phyloP scores from a whole-genome alignment of 2,329 filamentous ascomycete genomes.

The Neodidymelliopsis sp. region DNA sequence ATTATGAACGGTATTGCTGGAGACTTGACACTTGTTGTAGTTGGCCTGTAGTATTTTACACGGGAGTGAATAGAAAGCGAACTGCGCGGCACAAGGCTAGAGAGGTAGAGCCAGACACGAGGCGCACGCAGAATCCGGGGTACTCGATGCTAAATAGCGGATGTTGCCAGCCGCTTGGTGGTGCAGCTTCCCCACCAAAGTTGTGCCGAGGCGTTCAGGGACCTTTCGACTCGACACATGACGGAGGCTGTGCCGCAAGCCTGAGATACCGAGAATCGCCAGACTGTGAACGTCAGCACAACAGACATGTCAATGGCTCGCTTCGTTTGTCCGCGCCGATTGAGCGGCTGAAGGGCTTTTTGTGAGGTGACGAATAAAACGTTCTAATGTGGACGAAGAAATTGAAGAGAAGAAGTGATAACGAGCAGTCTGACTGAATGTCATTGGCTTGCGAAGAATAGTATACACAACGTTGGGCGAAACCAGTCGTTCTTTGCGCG shows the following conservation, averaged over 20 bases:
- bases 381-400: no score
- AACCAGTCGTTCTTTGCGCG: neutral
- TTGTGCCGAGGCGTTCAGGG: slow-evolving; percentile 30
- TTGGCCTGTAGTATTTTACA: neutral
- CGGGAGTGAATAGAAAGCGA: neutral
- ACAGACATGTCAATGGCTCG: neutral
- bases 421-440: slow-evolving; percentile 15
- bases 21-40: neutral
- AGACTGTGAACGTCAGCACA: slow-evolving; percentile 1
- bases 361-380: no score
- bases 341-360: no score
- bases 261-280: slow-evolving; percentile 25
- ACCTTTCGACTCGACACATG: slow-evolving; percentile 24
- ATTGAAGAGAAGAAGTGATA: neutral
- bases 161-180: slow-evolving; percentile 17
- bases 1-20: slow-evolving; percentile 28
- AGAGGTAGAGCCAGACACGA: slow-evolving; percentile 2
- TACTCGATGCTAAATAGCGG: slow-evolving; percentile 37
- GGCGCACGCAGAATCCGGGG: slow-evolving; percentile 31
- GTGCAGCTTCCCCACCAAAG: slow-evolving; percentile 1
- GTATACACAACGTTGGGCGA: slow-evolving; percentile 11
- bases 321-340: no score
- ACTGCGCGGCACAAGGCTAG: slow-evolving; percentile 3
- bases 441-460: slow-evolving; percentile 20
- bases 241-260: neutral